Evolutionary conservation across 2,329 filamentous ascomycete genomes (phyloP).

Genomic region (Periconia sp.): DNA sequence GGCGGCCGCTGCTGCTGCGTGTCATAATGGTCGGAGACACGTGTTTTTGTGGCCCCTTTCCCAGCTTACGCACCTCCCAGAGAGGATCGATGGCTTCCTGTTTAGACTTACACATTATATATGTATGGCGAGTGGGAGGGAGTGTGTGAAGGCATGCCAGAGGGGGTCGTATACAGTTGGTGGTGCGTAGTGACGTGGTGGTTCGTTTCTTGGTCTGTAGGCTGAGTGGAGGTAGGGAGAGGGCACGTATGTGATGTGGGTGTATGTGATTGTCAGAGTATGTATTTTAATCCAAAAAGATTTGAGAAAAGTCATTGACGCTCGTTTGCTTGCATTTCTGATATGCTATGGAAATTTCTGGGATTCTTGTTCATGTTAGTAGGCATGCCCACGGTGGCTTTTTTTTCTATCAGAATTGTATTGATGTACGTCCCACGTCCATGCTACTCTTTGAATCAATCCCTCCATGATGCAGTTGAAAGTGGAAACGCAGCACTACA

Average conservation of each 20-base stretch:
- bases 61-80: neutral
- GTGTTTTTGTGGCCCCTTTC: neutral
- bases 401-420: too few species aligned
- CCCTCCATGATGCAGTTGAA: too few species aligned
- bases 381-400: too few species aligned
- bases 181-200: too few species aligned
- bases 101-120: conserved; percentile 13
- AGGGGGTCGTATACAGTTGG: conserved; percentile 4
- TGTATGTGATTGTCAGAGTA: conserved; percentile 16
- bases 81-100: conserved; percentile 4
- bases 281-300: conserved; percentile 20
- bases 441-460: too few species aligned
- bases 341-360: too few species aligned
- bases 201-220: neutral
- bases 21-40: too few species aligned
- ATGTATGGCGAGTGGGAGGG: conserved; percentile 4
- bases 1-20: neutral
- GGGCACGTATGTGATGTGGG: neutral
- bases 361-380: too few species aligned
- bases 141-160: neutral
- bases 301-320: neutral
- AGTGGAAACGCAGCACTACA: too few species aligned
- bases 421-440: too few species aligned
- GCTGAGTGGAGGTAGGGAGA: neutral
- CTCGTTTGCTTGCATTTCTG: too few species aligned